These are phyloP conservation scores for Dendrobium chrysotoxum DNA, from an alignment of 106 monocot genomes.

Conservation along the genomic window DNA sequence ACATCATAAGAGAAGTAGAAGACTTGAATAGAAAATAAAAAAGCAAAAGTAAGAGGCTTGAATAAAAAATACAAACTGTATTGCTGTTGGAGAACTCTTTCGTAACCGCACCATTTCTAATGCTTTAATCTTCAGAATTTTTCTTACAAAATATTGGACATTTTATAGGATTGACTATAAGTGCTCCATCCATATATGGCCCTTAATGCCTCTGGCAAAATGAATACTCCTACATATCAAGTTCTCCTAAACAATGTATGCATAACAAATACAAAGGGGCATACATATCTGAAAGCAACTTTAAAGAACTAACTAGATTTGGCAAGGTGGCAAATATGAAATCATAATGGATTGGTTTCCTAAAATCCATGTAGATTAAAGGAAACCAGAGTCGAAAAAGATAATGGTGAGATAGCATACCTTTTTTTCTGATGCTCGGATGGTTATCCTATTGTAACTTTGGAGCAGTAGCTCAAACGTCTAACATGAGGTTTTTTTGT, in stretches of 20 bases:
- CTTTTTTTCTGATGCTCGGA: not conserved
- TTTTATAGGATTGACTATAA: no score
- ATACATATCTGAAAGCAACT: not conserved
- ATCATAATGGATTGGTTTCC: not conserved
- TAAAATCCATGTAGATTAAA: not conserved
- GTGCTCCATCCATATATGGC: no score
- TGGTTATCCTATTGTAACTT: not conserved
- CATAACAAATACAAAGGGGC: not conserved
- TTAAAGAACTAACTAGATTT: not conserved
- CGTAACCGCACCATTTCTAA: no score
- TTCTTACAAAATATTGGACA: no score
- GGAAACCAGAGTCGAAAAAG: not conserved
- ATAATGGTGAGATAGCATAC: not conserved
- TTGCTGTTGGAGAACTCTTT: no score
- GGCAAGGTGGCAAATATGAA: not conserved
- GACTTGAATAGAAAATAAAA: no score
- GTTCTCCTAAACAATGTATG: not conserved
- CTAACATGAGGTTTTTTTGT: not conserved
- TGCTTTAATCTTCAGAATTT: no score
- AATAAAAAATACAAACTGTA: no score
- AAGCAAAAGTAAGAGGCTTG: no score
- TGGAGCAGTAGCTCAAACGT: not conserved
- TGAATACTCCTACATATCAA: not conserved
- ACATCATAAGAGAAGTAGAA: no score
- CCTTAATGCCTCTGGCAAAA: no score